Conservation (phyloP, 163 green algal genomes). For the Prototheca cutis region DNA sequence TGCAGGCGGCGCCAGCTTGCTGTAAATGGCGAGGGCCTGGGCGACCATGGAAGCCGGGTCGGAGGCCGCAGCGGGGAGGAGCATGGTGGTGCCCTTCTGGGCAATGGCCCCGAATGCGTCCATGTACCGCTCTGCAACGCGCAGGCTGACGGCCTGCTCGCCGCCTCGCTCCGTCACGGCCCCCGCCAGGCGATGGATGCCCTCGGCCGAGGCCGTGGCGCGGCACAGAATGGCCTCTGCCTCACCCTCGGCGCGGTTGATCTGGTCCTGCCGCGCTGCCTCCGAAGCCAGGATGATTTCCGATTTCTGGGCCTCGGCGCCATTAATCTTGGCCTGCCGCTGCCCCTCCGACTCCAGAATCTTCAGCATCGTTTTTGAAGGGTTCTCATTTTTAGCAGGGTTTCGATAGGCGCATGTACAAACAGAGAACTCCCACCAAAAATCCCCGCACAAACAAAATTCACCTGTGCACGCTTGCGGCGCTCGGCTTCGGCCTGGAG, state of each 20-base stretch:
- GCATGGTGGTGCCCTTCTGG: constrained; percentile 75
- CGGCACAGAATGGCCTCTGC: constrained; percentile 61
- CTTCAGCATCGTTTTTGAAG: too few species aligned
- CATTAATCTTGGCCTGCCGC: constrained; percentile 83
- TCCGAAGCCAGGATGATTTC: constrained; percentile 77
- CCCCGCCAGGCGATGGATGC: constrained; percentile 48
- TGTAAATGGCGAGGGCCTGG: constrained; percentile 58
- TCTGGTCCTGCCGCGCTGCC: constrained; percentile 57
- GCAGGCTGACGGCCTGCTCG: constrained; percentile 65
- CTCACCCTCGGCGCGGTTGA: constrained; percentile 77
- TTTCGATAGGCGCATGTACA: too few species aligned
- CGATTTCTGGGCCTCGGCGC: constrained; percentile 72
- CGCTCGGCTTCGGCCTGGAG: constrained; percentile 91
- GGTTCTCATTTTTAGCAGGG: too few species aligned
- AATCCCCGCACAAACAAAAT: too few species aligned
- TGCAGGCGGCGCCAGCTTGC: constrained; percentile 14
- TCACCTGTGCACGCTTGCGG: constrained; percentile 66
- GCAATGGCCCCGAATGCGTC: constrained; percentile 72
- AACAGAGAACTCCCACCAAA: too few species aligned
- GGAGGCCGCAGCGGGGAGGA: constrained; percentile 58
- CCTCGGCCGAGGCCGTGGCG: constrained; percentile 52
- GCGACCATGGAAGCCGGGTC: constrained; percentile 78
- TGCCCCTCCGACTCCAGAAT: constrained; percentile 88
- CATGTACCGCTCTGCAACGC: constrained; percentile 65
- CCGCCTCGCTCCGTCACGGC: constrained; percentile 46